phyloP scores from a whole-genome alignment of 495 filamentous ascomycete species.

The Lindgomyces ingoldianus region DNA sequence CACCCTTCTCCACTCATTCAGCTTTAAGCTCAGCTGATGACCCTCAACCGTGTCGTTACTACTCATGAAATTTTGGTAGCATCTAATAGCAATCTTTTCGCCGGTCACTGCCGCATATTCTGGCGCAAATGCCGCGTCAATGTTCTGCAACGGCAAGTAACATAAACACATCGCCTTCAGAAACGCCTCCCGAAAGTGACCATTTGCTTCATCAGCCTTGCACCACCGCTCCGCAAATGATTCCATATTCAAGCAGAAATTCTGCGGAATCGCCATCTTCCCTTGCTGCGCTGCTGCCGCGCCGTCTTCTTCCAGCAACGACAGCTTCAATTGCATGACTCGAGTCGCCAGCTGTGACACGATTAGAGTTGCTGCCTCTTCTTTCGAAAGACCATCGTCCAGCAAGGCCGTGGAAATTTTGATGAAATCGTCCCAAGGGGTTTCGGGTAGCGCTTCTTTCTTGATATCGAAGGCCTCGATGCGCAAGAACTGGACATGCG shows the following conservation, averaged over 20 bases:
- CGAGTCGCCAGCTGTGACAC: neutral
- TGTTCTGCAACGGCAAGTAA: neutral
- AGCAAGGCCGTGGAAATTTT: neutral
- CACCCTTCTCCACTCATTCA: neutral
- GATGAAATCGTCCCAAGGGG: neutral
- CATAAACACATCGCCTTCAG: neutral
- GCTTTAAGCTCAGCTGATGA: neutral
- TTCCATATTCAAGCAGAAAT: neutral
- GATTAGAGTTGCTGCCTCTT: neutral
- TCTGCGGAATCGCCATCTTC: neutral
- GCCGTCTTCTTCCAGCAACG: neutral
- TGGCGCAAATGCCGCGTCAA: neutral
- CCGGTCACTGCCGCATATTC: neutral
- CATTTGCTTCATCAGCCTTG: neutral
- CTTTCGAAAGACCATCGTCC: neutral
- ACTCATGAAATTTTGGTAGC: neutral
- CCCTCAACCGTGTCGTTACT: neutral
- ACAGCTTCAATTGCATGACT: neutral
- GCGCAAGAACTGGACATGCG: neutral
- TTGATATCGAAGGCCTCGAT: neutral
- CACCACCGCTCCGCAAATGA: neutral
- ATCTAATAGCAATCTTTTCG: neutral
- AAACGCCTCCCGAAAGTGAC: neutral
- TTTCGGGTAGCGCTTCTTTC: neutral
- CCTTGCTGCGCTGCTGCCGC: neutral